Evolutionary conservation across 495 filamentous ascomycete species (phyloP), one percentile per base, ranked within the genome.

Genomic region (Daldinia grandis): DNA sequence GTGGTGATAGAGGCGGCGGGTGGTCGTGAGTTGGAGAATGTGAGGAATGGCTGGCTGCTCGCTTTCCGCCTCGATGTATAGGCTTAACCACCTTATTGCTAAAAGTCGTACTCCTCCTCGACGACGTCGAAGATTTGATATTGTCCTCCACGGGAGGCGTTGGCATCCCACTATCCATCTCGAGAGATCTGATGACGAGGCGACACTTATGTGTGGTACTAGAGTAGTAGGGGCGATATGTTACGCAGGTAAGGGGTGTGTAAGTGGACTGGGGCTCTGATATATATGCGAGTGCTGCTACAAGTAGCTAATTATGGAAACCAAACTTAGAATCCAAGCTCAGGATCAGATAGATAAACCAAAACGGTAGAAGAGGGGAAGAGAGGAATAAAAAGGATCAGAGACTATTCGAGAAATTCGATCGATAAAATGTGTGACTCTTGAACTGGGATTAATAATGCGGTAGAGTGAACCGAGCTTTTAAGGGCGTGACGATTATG

Each of bases 111-210:
- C 30, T 71, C 44, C 70, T 74, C 57, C 70, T 66, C 31, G 69
- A 59, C 31, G 63, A 64, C 9, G 65, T 58, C 25, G 71, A 68
- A 12, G 66, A 40, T 64, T 78, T 81, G 70, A 72, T 70, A 61
- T 69, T 74, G n/a, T 82, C 81, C 76, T 84, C 82, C 54, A 76
- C 79, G 25, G 82, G 82, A 68, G 81, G 81, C 61, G 82, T 82
- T 33, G 82, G 81, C 72, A 82, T 75, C 58, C 80, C 72, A 38
- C 69, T 72, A 72, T 81, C 80, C 82, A 84, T 84, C 71, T 77
- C 79, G 63, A 62, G 64, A 53, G 58, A 49, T 56, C 55, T 55
- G 62, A 31, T 59, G 64, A 53, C 21, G 57, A 25, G 40, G 65
- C 54, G 57, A 44, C 40, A 47, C 60, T 55, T 61, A 24, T 24